Base-by-base conservation (phyloP, 164 flowering plant species). In the Aristolochia fimbriata region DNA sequence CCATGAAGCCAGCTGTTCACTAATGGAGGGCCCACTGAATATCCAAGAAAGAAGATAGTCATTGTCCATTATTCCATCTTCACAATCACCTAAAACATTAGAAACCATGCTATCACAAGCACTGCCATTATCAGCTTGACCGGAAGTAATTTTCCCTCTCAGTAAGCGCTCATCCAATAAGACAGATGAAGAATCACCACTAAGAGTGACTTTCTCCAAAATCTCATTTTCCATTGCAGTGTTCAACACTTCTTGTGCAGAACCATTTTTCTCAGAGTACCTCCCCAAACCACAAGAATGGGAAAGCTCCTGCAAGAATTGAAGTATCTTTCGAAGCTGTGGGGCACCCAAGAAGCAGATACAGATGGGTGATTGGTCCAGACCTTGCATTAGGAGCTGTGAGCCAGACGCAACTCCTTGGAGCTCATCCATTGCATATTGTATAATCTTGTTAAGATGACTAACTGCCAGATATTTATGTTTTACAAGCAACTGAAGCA, bases 301-400 rank as follows among this genome's bases (percentile, higher is more conserved):
- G 51, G 85, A 74, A 43, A 88, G 62, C 16, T 94, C 99, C 80
- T 91, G 97, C 76, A 94, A 76, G 76, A 79, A 88, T 64, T 85
- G 83, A 17, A 83, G 78, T 59, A 94, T 73, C 65, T 88, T 88
- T 59, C 55, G 75, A 27, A 94, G 91, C 74, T 88, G 92, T 4
- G 73, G 14, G 52, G 81, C 82, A 63, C 85, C 96, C 71, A 94
- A 65, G 70, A 91, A 87, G 77, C 99, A 94, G 22, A 94, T 85
- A 71, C 93, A 88, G 15, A 79, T 53, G 16, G 99, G 99, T 43
- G 86, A 71, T 62, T 81, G 91, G 43, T 81, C 89, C 61, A 88
- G 60, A 37, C 84, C 87, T 67, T 68, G 83, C 58, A 71, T 73
- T 50, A 81, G 68, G 60, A 93, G 78, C 67, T 66, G 82, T 54